Evolutionary conservation across 768 basidiomycete species (phyloP).

Genomic region (Boletus coccyginus): DNA sequence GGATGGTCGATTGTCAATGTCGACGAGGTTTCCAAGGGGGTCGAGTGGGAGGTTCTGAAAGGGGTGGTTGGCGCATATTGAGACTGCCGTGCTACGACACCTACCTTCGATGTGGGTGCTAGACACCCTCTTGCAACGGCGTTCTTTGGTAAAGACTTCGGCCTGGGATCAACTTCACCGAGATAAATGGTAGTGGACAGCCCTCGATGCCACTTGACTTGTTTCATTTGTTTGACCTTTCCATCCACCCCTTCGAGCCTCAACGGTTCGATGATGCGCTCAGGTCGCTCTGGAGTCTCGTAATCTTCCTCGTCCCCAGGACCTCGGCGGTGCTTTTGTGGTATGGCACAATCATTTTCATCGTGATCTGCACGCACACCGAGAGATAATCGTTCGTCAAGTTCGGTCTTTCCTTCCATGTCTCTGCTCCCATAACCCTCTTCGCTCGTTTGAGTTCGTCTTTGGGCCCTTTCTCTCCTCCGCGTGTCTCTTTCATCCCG

Average conservation of each 20-base stretch:
- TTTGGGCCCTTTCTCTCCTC: slow-evolving; percentile 57
- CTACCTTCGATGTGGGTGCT: slow-evolving; percentile 64
- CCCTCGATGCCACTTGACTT: slow-evolving; percentile 78
- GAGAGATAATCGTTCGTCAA: slow-evolving; percentile 1
- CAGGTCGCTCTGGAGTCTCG: slow-evolving; percentile 54
- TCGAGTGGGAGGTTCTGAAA: slow-evolving; percentile 60
- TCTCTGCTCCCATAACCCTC: slow-evolving; percentile 29
- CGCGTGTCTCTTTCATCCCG: slow-evolving; percentile 57
- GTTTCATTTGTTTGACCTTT: slow-evolving; percentile 38
- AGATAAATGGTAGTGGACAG: slow-evolving; percentile 60
- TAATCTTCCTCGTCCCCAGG: slow-evolving; percentile 85
- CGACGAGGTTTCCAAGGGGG: slow-evolving; percentile 65
- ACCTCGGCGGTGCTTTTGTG: slow-evolving; percentile 51
- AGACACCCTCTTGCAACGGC: slow-evolving; percentile 60
- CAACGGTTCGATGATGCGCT: slow-evolving; percentile 40
- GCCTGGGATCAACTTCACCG: slow-evolving; percentile 58
- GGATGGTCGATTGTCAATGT: slow-evolving; percentile 50
- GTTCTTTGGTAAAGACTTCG: slow-evolving; percentile 42
- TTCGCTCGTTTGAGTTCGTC: slow-evolving; percentile 51
- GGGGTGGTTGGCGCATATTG: background rate
- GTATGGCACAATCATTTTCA: slow-evolving; percentile 25
- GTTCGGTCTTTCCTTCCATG: slow-evolving; percentile 28
- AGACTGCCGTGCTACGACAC: slow-evolving; percentile 5
- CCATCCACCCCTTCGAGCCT: slow-evolving; percentile 35
- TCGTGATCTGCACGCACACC: slow-evolving; percentile 15